These are phyloP conservation scores for Cryptococcus amylolentus DNA, from an alignment of 1,284 basidiomycete species.

Conservation along the genomic window DNA sequence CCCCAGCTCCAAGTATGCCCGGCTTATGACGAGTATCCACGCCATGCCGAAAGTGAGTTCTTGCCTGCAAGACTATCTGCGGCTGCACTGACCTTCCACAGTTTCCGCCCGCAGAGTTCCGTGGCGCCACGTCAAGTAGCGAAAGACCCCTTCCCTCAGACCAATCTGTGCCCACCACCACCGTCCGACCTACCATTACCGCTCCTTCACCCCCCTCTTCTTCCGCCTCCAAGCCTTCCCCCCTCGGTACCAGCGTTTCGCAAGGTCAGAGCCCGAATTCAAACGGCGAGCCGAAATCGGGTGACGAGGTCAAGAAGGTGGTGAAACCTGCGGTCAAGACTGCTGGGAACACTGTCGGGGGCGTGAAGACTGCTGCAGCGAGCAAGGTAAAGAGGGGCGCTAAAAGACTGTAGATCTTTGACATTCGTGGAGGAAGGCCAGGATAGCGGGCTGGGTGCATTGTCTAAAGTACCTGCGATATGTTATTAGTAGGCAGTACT, in stretches of 20 bases:
- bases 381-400: constrained; percentile 43
- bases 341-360: constrained; percentile 6
- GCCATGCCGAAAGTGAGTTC: constrained; percentile 39
- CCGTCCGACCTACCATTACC: constrained; percentile 6
- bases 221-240: constrained; percentile 19
- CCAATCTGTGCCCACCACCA: background rate
- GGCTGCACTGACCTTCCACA: constrained; percentile 6
- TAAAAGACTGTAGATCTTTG: constrained; percentile 28
- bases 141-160: constrained; percentile 7
- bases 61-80: background rate
- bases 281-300: constrained; percentile 11
- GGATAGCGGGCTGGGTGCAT: background rate
- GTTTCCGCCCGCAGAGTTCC: constrained; percentile 33
- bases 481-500: background rate
- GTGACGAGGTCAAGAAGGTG: constrained; percentile 13
- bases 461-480: background rate
- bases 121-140: constrained; percentile 8
- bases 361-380: constrained; percentile 21
- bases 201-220: constrained; percentile 11
- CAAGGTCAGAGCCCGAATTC: constrained; percentile 38
- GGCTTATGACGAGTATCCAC: constrained; percentile 42
- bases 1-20: constrained; percentile 24
- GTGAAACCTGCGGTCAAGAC: constrained; percentile 20
- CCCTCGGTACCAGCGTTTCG: constrained; percentile 26
- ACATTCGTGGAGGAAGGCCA: background rate